Base-by-base conservation (phyloP, 1,284 basidiomycete genomes). In the Moesziomyces sp. region DNA sequence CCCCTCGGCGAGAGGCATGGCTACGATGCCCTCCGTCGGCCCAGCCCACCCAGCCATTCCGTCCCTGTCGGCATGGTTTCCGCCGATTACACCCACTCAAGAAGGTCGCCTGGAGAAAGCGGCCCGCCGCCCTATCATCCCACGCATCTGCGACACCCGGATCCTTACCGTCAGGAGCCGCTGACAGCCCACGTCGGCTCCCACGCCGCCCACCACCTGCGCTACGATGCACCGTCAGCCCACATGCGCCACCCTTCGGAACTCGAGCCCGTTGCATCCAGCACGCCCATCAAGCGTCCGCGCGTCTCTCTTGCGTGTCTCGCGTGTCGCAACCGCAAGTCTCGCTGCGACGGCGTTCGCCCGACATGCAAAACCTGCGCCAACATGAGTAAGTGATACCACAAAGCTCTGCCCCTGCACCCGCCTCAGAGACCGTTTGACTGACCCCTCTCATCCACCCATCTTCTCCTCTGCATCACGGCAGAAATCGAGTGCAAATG, bases 351-450 rank as follows among this genome's bases (percentile, higher is more conserved):
- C 38, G 72, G 72, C 18, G 58, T 63, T 19, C 62, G 72, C 2
- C 72, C 72, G 5, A 74, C 72, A 8, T 74, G 72, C 72, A 74
- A 74, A 53, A 70, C 72, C 0, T 74, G 72, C 45, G 57, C 66
- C 14, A 60, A 62, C 43, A 74, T 74, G 72, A 74, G 71, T 74
- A 35, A 65, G 71, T 74, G 13, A 18, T 14, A 2, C 11, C 0
- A 4, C 38, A 4, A 16, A 18, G 16, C 38, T 40, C 38, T 4
- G 18, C 38, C 7, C 3, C 16, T 18, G 38, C 14, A 4, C 11
- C 16, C 18, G 7, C 16, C 13, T 40, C 38, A 11, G 14, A 33
- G 38, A 40, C 18, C 18, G 38, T 16, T 40, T 40, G 38, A 40
- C 38, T 40, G 38, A 40, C 38, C 16, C 6, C 40, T 16, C 7